Evolutionary conservation across 164 flowering plant genomes (phyloP).

Genomic region (Taxillus chinensis): DNA sequence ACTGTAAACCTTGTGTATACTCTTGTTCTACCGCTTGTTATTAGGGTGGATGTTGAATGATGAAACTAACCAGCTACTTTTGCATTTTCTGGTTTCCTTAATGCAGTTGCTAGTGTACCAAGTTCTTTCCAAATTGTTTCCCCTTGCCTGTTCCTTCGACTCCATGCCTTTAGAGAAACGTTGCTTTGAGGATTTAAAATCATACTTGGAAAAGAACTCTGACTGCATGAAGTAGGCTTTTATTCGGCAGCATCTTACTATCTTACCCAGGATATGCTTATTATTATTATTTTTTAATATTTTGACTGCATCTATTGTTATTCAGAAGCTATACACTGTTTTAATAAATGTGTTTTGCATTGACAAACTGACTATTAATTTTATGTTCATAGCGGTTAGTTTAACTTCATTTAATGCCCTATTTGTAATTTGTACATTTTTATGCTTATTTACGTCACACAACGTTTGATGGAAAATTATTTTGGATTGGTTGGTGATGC

Average conservation of each 20-base stretch:
- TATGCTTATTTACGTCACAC: no score
- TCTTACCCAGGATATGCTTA: no score
- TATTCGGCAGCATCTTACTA: neutral
- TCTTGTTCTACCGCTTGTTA: neutral
- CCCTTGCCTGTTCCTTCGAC: conserved; percentile 25
- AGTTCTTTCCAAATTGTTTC: conserved; percentile 55
- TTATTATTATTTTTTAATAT: no score
- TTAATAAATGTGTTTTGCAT: neutral
- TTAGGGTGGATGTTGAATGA: neutral
- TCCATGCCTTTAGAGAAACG: conserved; percentile 45
- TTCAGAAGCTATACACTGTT: neutral
- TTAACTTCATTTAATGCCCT: no score
- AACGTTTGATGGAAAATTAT: no score
- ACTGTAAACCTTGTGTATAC: neutral
- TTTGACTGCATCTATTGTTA: neutral
- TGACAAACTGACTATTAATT: no score
- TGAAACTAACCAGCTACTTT: neutral
- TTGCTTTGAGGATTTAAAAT: conserved; percentile 63
- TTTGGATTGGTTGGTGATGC: no score
- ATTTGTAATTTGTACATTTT: no score
- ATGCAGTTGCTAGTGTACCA: conserved; percentile 78
- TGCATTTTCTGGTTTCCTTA: neutral
- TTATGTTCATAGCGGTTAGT: no score
- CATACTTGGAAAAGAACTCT: conserved; percentile 55
- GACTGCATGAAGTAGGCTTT: conserved; percentile 66